Percentiles rank a stretch among this genome's conserved stretches.
These are phyloP conservation scores for Spizellomyces punctatus DNA, from an alignment of 192 early-diverging fungal species.

Conservation along the genomic window DNA sequence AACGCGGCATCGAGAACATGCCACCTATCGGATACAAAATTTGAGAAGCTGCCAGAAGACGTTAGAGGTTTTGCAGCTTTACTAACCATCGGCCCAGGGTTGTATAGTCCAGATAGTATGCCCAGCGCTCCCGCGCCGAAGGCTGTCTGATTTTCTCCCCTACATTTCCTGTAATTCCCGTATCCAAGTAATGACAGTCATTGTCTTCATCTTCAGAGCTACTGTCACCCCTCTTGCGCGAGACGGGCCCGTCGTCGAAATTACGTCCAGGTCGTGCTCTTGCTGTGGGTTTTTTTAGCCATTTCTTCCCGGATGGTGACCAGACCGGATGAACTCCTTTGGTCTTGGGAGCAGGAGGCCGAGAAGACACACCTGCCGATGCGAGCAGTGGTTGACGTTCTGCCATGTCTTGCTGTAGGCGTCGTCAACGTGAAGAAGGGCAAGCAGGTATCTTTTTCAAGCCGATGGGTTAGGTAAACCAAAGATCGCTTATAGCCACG, in stretches of 20 bases:
- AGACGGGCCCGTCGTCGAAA: background rate
- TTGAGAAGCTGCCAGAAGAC: background rate
- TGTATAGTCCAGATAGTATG: slow-evolving; percentile 31
- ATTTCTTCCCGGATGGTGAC: slow-evolving; percentile 8
- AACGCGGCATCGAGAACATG: slow-evolving; percentile 22
- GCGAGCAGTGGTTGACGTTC: slow-evolving; percentile 8
- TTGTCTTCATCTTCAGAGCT: background rate
- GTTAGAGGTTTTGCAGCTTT: background rate
- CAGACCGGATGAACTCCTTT: slow-evolving; percentile 3
- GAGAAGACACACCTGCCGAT: background rate
- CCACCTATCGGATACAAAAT: slow-evolving; percentile 13
- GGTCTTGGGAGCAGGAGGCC: background rate
- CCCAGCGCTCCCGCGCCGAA: slow-evolving; percentile 18
- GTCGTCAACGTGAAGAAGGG: too few relatives aligned
- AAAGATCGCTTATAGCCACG: too few relatives aligned
- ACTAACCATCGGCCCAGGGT: slow-evolving; percentile 22
- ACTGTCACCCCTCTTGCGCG: background rate
- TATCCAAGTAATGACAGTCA: background rate
- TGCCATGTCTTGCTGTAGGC: background rate
- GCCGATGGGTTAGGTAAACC: too few relatives aligned
- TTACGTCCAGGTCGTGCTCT: background rate
- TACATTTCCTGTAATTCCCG: background rate
- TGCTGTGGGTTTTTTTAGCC: background rate
- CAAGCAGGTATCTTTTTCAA: too few relatives aligned
- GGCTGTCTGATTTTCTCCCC: background rate